Evolutionary conservation across 768 basidiomycete genomes (phyloP), one percentile per base, ranked within the genome.

Genomic region (Mycena maculata): DNA sequence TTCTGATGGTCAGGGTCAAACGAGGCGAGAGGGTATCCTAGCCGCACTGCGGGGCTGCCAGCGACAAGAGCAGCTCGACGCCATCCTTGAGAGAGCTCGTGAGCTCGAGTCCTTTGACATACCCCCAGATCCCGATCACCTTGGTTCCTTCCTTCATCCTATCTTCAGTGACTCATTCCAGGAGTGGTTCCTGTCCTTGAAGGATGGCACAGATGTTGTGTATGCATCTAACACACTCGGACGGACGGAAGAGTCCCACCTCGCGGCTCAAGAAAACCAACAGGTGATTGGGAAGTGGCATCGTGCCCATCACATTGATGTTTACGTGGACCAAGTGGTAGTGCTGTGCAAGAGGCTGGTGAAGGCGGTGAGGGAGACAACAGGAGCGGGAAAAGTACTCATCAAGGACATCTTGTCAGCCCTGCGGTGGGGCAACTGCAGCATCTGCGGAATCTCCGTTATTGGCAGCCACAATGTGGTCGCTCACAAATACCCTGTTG

Each of bases 1-100:
- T 4, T 7, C 3, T 4, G 12, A 6, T 8, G 18, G 23, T 18
- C 6, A 4, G 2, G 22, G 6, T 2, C 6, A 4, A 4, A 4
- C 39, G 20, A 9, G 42, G n/a, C 54, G 39, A 7, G 1, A 13
- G 11, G 39, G n/a, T 1, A 3, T 11, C 4, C 23, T 42, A 20
- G 7, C 22, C 2, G 42, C 55, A 11, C 6, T 20, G 27, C 2
- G 1, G 12, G 39, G 16, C 16, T n/a, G n/a, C n/a, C 28, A 54
- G 30, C 55, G 41, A 5, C 27, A 20, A 11, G 41, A 20, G 4
- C 55, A 57, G 28, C 11, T 57, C 13, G 41, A n/a, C 12, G 6
- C 30, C 4, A 42, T 57, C 25, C 28, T 57, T 3, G 11, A 55
- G 13, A 4, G 15, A 3, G 41, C 38, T 1, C 39, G 25, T 2